Evolutionary conservation across 306 rosid genomes (phyloP), one percentile per base, ranked within the genome.

Genomic region (Purshia tridentata): DNA sequence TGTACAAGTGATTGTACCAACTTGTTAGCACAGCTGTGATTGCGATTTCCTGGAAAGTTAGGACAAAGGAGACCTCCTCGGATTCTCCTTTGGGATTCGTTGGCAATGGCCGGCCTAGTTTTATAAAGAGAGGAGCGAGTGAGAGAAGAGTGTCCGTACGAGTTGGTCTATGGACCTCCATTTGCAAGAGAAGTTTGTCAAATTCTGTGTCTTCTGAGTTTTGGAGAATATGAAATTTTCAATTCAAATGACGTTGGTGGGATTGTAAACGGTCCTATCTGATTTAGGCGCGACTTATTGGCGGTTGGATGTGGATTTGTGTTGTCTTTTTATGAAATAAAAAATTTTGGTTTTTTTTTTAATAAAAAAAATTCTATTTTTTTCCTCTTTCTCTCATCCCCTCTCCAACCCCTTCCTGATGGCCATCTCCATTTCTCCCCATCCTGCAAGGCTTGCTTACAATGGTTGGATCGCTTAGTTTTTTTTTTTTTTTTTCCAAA

Each of bases 21-120:
- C 62, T 44, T 54, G 74, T 42, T 54, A 22, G 39, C 65, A 40
- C 41, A 0, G 44, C 7, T 39, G 20, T 37, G 20, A 16, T 23
- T 55, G 53, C 20, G 42, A 41, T 70, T 14, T 67, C 29, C 9
- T 4, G 22, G 64, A 14, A 70, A 20, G 29, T 0, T 6, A 20
- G 65, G 65, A 72, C 76, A 72, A 47, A 59, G 13, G 69, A n/a
- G 53, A 13, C 77, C 67, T 78, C 44, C 67, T 78, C 44, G 81
- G 66, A 64, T 77, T 77, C 55, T 77, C 72, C 81, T n/a, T 8
- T 45, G 54, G 16, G 0, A 16, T 9, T 29, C 2, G 35, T 29
- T 29, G 35, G 12, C 12, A 6, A 8, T 52, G 52, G 76, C 81
- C 77, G 77, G 77, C 77, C 74, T 20, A 69, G 2, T 6, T 22